Conservation (phyloP, 2,329 filamentous ascomycete species). For the Hysterium pulicare region DNA sequence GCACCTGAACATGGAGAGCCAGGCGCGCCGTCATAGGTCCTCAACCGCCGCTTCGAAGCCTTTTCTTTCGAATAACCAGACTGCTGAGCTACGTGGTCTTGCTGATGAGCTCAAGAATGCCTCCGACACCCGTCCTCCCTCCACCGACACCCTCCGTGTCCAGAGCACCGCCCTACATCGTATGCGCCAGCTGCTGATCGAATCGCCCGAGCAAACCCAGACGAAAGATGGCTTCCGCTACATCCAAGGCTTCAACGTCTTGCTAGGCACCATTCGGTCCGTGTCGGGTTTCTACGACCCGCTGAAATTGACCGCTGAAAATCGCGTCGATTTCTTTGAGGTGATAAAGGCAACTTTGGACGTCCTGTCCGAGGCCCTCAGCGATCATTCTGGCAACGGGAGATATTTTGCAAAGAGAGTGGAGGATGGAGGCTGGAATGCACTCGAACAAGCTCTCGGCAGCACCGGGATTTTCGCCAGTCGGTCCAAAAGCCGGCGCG, state of each 20-base stretch:
- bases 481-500: constrained; percentile 28
- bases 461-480: constrained; percentile 54
- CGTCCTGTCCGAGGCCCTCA: constrained; percentile 71
- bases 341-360: constrained; percentile 69
- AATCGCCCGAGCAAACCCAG: constrained; percentile 47
- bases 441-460: constrained; percentile 68
- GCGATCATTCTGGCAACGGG: constrained; percentile 78
- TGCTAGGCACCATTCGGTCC: constrained; percentile 66
- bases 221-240: constrained; percentile 80
- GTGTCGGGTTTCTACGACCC: constrained; percentile 75
- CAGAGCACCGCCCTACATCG: constrained; percentile 56
- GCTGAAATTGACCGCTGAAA: constrained; percentile 57
- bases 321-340: constrained; percentile 64
- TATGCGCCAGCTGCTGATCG: constrained; percentile 63
- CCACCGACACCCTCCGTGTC: constrained; percentile 29
- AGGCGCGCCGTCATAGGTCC: constrained; percentile 34
- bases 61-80: constrained; percentile 55
- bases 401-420: constrained; percentile 79
- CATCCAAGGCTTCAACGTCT: constrained; percentile 70
- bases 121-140: constrained; percentile 25
- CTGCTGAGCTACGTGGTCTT: constrained; percentile 37
- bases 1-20: constrained; percentile 30
- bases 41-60: constrained; percentile 39
- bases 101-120: constrained; percentile 33
- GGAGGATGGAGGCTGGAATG: constrained; percentile 73